Conservation (phyloP, 1,284 basidiomycete genomes). For the Stygiomarasmius scandens region DNA sequence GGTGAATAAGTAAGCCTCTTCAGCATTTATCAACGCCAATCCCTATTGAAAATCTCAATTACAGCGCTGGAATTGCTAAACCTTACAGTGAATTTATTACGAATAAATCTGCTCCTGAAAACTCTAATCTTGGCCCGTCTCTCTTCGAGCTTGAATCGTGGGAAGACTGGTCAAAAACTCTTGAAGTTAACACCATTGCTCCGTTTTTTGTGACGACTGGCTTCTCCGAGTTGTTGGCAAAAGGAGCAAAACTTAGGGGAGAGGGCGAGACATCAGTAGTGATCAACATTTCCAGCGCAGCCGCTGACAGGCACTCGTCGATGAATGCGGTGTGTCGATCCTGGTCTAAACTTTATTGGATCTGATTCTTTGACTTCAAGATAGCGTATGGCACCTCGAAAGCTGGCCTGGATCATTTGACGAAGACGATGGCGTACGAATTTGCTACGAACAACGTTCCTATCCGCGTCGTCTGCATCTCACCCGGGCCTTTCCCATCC, state of each 20-base stretch:
- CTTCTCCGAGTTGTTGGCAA: slow-evolving; percentile 33
- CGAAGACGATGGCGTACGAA: slow-evolving; percentile 33
- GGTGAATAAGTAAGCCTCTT: slow-evolving; percentile 32
- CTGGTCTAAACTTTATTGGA: no score
- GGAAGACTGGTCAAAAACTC: slow-evolving; percentile 27
- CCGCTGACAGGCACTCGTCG: slow-evolving; percentile 20
- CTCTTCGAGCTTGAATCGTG: slow-evolving; percentile 29
- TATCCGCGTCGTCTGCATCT: slow-evolving; percentile 32
- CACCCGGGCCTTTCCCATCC: slow-evolving; percentile 31
- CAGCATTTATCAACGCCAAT: background rate
- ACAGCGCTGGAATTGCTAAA: background rate
- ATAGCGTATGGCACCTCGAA: slow-evolving; percentile 34
- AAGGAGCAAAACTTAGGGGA: slow-evolving; percentile 22
- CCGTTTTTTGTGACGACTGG: slow-evolving; percentile 35
- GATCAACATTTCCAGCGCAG: slow-evolving; percentile 37
- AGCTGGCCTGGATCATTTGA: slow-evolving; percentile 34
- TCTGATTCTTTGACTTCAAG: no score
- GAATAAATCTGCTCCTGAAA: background rate
- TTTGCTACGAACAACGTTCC: slow-evolving; percentile 31
- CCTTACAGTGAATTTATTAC: background rate
- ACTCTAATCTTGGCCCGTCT: slow-evolving; percentile 16
- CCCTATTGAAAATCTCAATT: background rate
- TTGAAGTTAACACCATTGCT: slow-evolving; percentile 27
- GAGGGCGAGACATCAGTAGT: slow-evolving; percentile 26
- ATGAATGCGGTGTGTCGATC: background rate